These are phyloP conservation scores for Mitosporidium daphniae DNA, from an alignment of 371 early-diverging fungal species.

Conservation along the genomic window DNA sequence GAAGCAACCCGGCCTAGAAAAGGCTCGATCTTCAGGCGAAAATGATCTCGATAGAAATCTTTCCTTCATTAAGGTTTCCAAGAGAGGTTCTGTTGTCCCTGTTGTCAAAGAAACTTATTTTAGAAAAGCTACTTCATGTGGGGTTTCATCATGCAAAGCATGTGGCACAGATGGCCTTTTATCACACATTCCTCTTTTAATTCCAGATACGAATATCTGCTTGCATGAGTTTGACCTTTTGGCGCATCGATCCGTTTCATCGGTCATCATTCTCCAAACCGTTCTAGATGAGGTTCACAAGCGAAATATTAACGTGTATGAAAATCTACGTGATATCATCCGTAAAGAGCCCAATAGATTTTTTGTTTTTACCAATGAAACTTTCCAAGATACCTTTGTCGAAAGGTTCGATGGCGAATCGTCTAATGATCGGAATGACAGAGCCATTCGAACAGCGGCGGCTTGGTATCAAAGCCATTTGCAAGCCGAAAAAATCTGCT, in stretches of 20 bases:
- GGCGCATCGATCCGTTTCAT: conserved; percentile 35
- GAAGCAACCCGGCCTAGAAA: no score
- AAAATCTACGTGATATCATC: conserved; percentile 28
- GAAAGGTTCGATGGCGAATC: conserved; percentile 36
- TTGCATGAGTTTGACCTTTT: conserved; percentile 76
- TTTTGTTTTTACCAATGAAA: conserved; percentile 59
- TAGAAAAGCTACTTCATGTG: no score
- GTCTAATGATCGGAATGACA: conserved; percentile 60
- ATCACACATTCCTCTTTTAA: no score
- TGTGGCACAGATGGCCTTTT: no score
- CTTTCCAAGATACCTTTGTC: conserved; percentile 42
- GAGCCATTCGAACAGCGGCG: conserved; percentile 44
- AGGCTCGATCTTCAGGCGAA: no score
- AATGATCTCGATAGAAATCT: no score
- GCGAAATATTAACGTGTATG: conserved; percentile 27
- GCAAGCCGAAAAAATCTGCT: no score
- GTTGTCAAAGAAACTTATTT: no score
- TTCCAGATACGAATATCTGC: no score
- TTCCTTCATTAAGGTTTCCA: no score
- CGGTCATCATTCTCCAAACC: conserved; percentile 63
- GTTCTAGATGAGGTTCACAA: conserved; percentile 54
- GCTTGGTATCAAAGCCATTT: conserved; percentile 45
- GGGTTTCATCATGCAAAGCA: no score
- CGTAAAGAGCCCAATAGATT: conserved; percentile 23
- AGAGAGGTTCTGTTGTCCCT: no score